These are phyloP conservation scores for Ustilago sp. DNA, from an alignment of 1,284 basidiomycete species.

Conservation along the genomic window DNA sequence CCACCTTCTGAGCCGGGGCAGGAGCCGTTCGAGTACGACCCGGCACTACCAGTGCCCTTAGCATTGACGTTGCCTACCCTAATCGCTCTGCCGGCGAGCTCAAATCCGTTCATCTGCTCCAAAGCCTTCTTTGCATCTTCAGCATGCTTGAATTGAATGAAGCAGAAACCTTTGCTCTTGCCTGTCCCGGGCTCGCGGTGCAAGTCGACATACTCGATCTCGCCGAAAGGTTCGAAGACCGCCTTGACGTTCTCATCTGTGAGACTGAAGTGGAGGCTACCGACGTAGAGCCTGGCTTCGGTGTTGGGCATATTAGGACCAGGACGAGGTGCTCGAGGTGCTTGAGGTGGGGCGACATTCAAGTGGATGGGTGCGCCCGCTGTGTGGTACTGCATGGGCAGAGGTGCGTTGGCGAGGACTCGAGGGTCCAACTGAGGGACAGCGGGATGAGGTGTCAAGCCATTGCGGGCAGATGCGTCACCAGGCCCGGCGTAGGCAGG, in stretches of 20 bases:
- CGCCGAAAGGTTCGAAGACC: constrained; percentile 98
- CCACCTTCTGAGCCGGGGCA: constrained; percentile 24
- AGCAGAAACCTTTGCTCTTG: constrained; percentile 96
- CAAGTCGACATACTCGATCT: constrained; percentile 96
- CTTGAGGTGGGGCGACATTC: constrained; percentile 17
- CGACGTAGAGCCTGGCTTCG: constrained; percentile 87
- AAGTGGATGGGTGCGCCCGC: constrained; percentile 49
- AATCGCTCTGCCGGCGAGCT: constrained; percentile 86
- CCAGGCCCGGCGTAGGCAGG: constrained; percentile 32
- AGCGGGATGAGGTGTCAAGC: constrained; percentile 31
- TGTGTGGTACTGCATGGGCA: constrained; percentile 50
- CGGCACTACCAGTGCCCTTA: constrained; percentile 39
- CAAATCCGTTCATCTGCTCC: constrained; percentile 98
- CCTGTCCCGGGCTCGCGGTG: constrained; percentile 90
- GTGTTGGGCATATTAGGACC: constrained; percentile 70
- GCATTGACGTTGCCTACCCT: constrained; percentile 64
- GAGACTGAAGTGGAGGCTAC: constrained; percentile 94
- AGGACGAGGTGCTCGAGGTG: constrained; percentile 22
- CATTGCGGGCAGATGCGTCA: constrained; percentile 20
- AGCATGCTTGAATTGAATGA: constrained; percentile 89
- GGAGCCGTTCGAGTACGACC: constrained; percentile 16
- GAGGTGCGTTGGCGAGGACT: constrained; percentile 30
- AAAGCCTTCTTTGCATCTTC: constrained; percentile 95
- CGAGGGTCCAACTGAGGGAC: constrained; percentile 36
- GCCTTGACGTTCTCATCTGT: constrained; percentile 95